Conservation (phyloP, 208 protist genomes). For the Acanthamoeba quina region DNA sequence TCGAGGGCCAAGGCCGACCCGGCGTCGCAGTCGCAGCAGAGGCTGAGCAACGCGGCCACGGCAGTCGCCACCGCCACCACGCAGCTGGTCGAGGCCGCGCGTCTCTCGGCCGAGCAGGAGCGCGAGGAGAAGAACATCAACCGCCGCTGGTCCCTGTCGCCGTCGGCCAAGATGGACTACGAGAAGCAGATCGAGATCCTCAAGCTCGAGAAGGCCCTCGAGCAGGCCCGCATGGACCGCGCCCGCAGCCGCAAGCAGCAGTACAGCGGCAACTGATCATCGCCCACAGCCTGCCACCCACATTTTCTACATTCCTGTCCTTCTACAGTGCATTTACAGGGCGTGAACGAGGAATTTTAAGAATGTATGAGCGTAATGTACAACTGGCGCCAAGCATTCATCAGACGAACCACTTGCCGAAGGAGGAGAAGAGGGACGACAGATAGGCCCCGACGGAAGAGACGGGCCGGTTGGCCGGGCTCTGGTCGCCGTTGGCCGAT, state of each 20-base stretch:
- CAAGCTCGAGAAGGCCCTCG: constrained; percentile 73
- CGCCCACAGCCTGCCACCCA: too few relatives aligned
- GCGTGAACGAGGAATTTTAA: too few relatives aligned
- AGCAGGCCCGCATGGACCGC: constrained; percentile 70
- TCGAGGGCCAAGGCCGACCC: constrained; percentile 57
- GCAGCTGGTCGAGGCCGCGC: constrained; percentile 64
- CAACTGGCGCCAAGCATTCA: too few relatives aligned
- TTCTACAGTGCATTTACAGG: too few relatives aligned
- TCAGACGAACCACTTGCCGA: too few relatives aligned
- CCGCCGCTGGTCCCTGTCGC: constrained; percentile 54
- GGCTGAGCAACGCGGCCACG: constrained; percentile 19
- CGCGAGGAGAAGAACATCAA: constrained; percentile 50
- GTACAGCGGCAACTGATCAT: neutral
- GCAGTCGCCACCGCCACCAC: constrained; percentile 8
- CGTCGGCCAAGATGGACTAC: constrained; percentile 14
- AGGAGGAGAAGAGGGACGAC: too few relatives aligned
- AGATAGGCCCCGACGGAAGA: too few relatives aligned
- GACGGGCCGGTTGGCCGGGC: too few relatives aligned
- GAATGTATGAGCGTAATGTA: too few relatives aligned
- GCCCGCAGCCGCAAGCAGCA: constrained; percentile 23
- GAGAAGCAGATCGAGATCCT: constrained; percentile 76
- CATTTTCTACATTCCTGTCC: too few relatives aligned
- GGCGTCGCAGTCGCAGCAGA: constrained; percentile 13
- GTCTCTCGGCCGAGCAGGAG: constrained; percentile 15
- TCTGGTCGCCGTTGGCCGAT: too few relatives aligned